Conservation (phyloP, 2,329 filamentous ascomycete species). For the Hysterium pulicare region DNA sequence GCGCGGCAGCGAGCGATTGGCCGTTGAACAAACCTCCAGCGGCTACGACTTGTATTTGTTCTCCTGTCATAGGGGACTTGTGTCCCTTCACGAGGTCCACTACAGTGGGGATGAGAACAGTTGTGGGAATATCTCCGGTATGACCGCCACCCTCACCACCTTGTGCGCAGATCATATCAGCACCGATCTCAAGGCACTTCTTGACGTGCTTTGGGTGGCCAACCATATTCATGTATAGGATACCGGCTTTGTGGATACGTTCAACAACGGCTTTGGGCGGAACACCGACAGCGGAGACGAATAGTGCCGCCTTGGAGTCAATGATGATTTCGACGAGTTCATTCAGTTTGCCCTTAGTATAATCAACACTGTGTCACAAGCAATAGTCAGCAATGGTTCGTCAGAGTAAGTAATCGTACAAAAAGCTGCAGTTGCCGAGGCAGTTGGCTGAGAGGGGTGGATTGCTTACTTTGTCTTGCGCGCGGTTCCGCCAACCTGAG, state of each 20-base stretch:
- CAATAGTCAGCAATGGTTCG: conserved; percentile 5
- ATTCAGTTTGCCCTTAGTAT: conserved; percentile 97
- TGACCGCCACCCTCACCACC: conserved; percentile 96
- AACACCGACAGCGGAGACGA: conserved; percentile 94
- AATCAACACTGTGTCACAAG: conserved; percentile 74
- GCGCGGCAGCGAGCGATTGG: conserved; percentile 79
- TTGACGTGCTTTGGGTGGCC: conserved; percentile 98
- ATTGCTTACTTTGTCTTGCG: conserved; percentile 80
- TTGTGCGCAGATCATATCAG: conserved; percentile 97
- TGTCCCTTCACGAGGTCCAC: conserved; percentile 75
- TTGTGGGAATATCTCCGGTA: conserved; percentile 89
- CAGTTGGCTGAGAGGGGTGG: neutral
- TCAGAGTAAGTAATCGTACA: conserved; percentile 15
- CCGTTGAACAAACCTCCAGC: conserved; percentile 94
- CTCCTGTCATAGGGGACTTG: conserved; percentile 82
- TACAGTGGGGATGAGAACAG: conserved; percentile 87
- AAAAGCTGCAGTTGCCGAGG: too few species aligned
- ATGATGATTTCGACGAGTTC: conserved; percentile 91
- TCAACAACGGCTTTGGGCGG: conserved; percentile 87
- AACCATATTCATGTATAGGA: conserved; percentile 99
- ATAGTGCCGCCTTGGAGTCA: conserved; percentile 83
- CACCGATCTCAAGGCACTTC: conserved; percentile 86
- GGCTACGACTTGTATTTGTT: conserved; percentile 86
- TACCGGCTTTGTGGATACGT: conserved; percentile 77
- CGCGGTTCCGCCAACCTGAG: conserved; percentile 90